These are phyloP conservation scores for Capsicum pubescens DNA, from an alignment of 257 asterid species.

Conservation along the genomic window DNA sequence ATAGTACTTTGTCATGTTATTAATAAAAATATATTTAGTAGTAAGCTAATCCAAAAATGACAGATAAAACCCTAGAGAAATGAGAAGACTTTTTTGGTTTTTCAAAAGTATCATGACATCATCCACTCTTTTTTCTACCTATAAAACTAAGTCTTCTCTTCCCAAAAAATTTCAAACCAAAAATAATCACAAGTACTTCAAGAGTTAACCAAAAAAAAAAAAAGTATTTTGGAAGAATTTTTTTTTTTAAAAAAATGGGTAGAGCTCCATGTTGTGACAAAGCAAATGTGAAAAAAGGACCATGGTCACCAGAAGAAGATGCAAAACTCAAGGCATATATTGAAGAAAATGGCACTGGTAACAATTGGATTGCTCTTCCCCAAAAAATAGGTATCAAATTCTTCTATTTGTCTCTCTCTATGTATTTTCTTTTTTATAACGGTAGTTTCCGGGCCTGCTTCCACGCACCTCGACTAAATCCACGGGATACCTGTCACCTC, in stretches of 20 bases:
- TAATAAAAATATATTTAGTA: conserved; percentile 31
- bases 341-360: conserved; percentile 79
- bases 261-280: conserved; percentile 99
- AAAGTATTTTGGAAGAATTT: conserved; percentile 25
- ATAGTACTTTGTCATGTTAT: conserved; percentile 43
- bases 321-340: conserved; percentile 84
- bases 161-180: conserved; percentile 44
- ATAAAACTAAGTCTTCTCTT: conserved; percentile 75
- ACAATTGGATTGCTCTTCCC: conserved; percentile 99
- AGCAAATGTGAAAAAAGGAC: conserved; percentile 90
- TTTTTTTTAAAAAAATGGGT: conserved; percentile 80
- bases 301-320: conserved; percentile 99
- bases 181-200: conserved; percentile 32
- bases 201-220: background rate
- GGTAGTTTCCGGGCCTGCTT: no score
- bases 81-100: conserved; percentile 56
- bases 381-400: conserved; percentile 75
- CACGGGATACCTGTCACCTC: no score
- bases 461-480: no score
- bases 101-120: conserved; percentile 60
- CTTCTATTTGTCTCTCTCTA: background rate
- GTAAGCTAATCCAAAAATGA: conserved; percentile 71
- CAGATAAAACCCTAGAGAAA: conserved; percentile 61
- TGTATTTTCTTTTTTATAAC: no score
- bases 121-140: conserved; percentile 54